phyloP scores from a whole-genome alignment of 1,284 basidiomycete genomes.

The Trichosporon coremiiforme region DNA sequence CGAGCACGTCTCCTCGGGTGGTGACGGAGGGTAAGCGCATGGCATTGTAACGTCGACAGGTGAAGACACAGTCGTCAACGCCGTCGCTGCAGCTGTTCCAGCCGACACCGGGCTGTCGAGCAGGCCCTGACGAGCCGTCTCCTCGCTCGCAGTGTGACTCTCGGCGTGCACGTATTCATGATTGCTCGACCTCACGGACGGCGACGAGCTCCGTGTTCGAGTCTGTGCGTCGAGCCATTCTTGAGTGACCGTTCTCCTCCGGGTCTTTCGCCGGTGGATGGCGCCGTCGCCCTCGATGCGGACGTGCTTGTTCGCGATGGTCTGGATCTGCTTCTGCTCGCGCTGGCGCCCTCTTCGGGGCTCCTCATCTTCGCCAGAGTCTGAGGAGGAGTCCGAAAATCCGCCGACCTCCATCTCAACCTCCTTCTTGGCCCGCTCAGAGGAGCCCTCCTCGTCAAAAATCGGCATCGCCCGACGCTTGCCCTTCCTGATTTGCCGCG shows the following conservation, averaged over 20 bases:
- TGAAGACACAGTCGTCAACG: neutral
- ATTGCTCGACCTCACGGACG: neutral
- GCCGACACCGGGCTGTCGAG: neutral
- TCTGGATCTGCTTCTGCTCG: slow-evolving; percentile 14
- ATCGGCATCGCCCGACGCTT: slow-evolving; percentile 56
- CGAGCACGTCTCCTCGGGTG: slow-evolving; percentile 4
- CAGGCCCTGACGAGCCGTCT: neutral
- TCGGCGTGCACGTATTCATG: neutral
- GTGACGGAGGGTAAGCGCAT: neutral
- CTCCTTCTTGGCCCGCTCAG: slow-evolving; percentile 14
- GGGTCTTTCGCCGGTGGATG: neutral
- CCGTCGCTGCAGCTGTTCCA: neutral
- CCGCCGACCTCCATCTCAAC: slow-evolving; percentile 18
- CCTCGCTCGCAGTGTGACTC: neutral
- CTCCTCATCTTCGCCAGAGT: slow-evolving; percentile 1
- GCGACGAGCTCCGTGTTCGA: neutral
- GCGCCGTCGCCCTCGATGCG: slow-evolving; percentile 4
- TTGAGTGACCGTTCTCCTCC: neutral
- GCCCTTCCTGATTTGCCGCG: slow-evolving; percentile 60
- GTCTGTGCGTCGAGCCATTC: slow-evolving; percentile 2
- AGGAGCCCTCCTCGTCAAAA: slow-evolving; percentile 43
- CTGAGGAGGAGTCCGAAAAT: neutral
- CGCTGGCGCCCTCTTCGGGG: slow-evolving; percentile 3
- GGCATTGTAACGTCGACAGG: neutral
- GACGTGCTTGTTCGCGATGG: neutral